These are phyloP conservation scores for sunflower (Helianthus annuus) DNA, from an alignment of 129 eudicot species.

Conservation along the genomic window DNA sequence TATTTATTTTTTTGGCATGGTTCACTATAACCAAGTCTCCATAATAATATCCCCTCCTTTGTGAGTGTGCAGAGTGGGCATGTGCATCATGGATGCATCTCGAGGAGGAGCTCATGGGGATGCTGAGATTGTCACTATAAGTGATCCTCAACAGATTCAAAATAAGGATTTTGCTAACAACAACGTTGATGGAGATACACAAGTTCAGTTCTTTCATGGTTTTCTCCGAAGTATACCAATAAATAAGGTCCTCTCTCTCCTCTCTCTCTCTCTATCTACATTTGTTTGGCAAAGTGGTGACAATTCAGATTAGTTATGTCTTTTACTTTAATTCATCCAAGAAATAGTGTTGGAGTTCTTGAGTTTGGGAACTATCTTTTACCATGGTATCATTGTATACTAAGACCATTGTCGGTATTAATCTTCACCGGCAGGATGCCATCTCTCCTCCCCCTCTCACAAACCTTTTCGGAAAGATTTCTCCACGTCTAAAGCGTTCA, in stretches of 20 bases:
- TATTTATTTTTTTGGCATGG: conserved; percentile 1
- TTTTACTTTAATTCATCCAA: conserved; percentile 12
- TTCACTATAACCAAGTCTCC: conserved; percentile 27
- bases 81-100: conserved; percentile 72
- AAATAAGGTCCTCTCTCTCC: conserved; percentile 34
- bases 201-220: conserved; percentile 26
- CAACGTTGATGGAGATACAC: conserved; percentile 12
- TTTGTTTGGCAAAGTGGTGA: conserved; percentile 10
- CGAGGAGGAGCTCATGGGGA: conserved; percentile 48
- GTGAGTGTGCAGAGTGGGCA: conserved; percentile 34
- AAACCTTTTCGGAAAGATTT: too few species aligned
- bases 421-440: too few species aligned
- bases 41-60: conserved; percentile 11
- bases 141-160: conserved; percentile 29
- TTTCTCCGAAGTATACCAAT: conserved; percentile 40
- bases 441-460: too few species aligned
- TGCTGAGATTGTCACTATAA: conserved; percentile 28
- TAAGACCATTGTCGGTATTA: too few species aligned
- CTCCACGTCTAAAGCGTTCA: too few species aligned
- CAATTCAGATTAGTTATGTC: neutral
- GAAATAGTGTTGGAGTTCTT: neutral
- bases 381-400: neutral
- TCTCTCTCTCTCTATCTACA: conserved; percentile 12
- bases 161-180: conserved; percentile 26
- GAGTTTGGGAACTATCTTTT: neutral